These are phyloP conservation scores for Leishmania braziliensis DNA, from an alignment of 208 protist genomes.

Conservation along the genomic window DNA sequence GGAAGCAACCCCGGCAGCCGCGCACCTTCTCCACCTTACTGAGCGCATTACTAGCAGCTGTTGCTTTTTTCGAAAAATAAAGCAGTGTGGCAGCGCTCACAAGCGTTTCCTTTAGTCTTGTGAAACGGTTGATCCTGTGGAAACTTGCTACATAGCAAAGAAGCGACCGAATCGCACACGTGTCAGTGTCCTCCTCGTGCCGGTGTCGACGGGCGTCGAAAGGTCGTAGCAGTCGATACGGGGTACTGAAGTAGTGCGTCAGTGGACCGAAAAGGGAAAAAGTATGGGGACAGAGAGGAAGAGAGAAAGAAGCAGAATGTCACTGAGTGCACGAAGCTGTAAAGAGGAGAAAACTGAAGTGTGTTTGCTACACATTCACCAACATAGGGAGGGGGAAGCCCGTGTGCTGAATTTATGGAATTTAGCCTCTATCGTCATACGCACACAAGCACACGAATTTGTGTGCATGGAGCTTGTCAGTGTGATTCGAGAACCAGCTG, in stretches of 20 bases:
- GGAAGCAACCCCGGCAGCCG: background rate
- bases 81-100: background rate
- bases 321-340: background rate
- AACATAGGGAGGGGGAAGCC: background rate
- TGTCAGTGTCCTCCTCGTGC: background rate
- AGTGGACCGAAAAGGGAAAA: background rate
- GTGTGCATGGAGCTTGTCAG: background rate
- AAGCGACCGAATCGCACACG: background rate
- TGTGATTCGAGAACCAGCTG: background rate
- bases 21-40: slow-evolving; percentile 8
- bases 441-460: background rate
- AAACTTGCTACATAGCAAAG: background rate
- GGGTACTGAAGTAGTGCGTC: background rate
- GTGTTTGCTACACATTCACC: background rate
- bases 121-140: background rate
- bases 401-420: background rate
- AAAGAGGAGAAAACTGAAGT: background rate
- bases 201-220: background rate
- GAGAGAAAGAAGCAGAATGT: background rate
- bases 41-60: background rate
- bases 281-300: background rate
- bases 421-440: background rate
- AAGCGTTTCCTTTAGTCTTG: background rate
- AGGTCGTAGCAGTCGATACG: background rate
- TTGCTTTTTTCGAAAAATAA: background rate